These are phyloP conservation scores for Luzula sylvatica DNA, from an alignment of 176 grass and related monocot species.

Conservation along the genomic window DNA sequence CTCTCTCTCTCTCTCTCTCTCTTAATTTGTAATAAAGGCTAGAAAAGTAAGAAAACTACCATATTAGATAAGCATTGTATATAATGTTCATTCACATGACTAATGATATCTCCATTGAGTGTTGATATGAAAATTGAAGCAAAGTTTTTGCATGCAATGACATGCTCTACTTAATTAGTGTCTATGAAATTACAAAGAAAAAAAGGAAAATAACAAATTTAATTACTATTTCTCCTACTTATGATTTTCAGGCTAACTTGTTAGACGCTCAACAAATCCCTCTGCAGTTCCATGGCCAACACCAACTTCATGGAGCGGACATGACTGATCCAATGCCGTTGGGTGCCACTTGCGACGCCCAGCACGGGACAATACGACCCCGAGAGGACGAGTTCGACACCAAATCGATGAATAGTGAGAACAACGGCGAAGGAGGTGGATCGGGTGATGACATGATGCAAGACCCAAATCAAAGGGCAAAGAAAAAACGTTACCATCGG, in stretches of 20 bases:
- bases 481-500: conserved; percentile 95
- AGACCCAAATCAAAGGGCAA: conserved; percentile 45
- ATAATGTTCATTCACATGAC: too few species aligned
- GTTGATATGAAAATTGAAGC: not conserved
- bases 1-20: too few species aligned
- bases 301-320: conserved; percentile 28
- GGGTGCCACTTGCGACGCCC: conserved; percentile 31
- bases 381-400: conserved; percentile 52
- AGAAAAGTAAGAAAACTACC: too few species aligned
- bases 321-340: conserved; percentile 1
- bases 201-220: not conserved
- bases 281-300: conserved; percentile 16
- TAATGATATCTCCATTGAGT: too few species aligned
- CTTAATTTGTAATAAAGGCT: too few species aligned
- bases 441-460: conserved; percentile 36
- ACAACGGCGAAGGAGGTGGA: conserved; percentile 29
- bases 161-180: too few species aligned
- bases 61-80: too few species aligned
- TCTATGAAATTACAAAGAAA: not conserved
- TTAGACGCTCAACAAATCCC: conserved; percentile 43
- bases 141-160: too few species aligned
- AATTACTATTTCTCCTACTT: not conserved
- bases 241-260: conserved; percentile 22
- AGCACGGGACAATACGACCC: conserved; percentile 12
- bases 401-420: conserved; percentile 72